phyloP scores from a whole-genome alignment of 441 rosid genomes.

The Eruca vesicaria region DNA sequence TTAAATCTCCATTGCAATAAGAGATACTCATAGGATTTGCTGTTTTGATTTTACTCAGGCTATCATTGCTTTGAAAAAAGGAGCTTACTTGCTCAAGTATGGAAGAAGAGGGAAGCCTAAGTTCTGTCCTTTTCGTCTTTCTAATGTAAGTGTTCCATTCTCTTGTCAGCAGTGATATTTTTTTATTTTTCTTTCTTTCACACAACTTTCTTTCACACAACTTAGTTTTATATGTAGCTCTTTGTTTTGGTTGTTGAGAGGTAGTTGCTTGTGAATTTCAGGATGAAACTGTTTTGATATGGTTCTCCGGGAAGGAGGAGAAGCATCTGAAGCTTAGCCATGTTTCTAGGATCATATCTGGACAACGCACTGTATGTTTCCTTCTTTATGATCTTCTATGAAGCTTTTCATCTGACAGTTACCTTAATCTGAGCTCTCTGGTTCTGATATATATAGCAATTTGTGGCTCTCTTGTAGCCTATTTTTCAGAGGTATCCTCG shows the following conservation, averaged over 20 bases:
- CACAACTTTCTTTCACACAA: not conserved
- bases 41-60: constrained; percentile 51
- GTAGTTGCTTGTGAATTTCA: constrained; percentile 42
- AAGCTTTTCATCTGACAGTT: constrained; percentile 2
- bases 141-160: constrained; percentile 60
- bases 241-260: constrained; percentile 8
- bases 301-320: constrained; percentile 97
- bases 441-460: constrained; percentile 10
- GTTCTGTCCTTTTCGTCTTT: constrained; percentile 96
- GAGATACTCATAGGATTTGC: not conserved
- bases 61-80: constrained; percentile 92
- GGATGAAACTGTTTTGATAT: constrained; percentile 95
- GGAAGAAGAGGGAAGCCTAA: constrained; percentile 99
- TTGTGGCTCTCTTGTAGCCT: constrained; percentile 53
- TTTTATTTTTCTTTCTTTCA: not conserved
- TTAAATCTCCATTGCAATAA: no score
- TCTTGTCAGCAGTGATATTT: not conserved
- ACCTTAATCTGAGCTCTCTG: not conserved
- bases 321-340: constrained; percentile 90
- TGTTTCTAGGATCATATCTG: constrained; percentile 86
- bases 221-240: not conserved
- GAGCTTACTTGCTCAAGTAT: constrained; percentile 91
- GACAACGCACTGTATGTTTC: constrained; percentile 92
- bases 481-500: constrained; percentile 96
- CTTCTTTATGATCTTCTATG: not conserved